Evolutionary conservation across 2,329 filamentous ascomycete species (phyloP), one percentile per base, ranked within the genome.

Genomic region (Monosporascus sp.): DNA sequence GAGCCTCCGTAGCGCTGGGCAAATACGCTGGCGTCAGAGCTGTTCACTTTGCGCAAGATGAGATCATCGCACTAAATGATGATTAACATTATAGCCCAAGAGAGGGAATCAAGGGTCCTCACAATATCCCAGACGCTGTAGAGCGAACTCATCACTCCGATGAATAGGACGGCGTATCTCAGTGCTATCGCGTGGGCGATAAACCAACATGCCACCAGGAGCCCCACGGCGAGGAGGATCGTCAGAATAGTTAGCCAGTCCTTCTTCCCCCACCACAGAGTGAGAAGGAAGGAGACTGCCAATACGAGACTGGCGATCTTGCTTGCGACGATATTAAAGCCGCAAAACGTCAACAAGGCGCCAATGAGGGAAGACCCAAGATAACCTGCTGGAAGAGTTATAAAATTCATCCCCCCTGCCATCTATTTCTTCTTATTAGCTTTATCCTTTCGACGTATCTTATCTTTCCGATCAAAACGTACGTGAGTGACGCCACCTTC

Each of bases 91-190:
- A 39, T 7, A 9, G 1, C 3, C 20, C 17, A n/a, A 14, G 31
- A 35, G 20, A 27, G 48, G 36, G 35, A 15, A 22, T 20, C 8
- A 27, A 49, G 27, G 48, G 15, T 48, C 65, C 78, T 71, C 63
- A 80, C 78, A 60, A 92, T 92, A 74, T 92, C 88, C 88, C 88
- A 92, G 5, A 89, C 87, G 59, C 85, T 89, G 70, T 92, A 92
- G 1, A 92, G 78, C 2, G 83, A 86, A 7, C 83, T 88, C 88
- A 92, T 91, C 61, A 91, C 88, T 43, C 88, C 88, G 56, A 92
- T 90, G 63, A 92, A 92, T 27, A 92, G 77, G 50, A 89, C 85
- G 50, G 90, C 80, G 65, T 87, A 92, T 54, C 87, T 76, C 67
- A 92, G 70, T 4, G 88, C 80, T 69, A 90, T 83, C 0, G 86